Conservation (phyloP, 768 basidiomycete genomes). For the Tephrocybe sp. region DNA sequence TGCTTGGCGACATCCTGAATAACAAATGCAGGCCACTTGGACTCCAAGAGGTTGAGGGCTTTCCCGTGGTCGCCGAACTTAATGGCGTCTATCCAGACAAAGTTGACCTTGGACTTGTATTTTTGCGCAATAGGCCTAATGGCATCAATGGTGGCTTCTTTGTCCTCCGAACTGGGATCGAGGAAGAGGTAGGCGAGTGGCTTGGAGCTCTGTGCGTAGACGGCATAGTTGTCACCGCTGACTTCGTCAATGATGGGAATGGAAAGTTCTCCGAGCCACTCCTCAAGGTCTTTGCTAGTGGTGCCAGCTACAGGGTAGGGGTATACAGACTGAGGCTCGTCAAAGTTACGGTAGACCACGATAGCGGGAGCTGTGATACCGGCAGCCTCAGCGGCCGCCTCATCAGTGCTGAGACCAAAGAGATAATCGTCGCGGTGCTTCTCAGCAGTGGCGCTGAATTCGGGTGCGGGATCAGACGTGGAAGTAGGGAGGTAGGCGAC, state of each 20-base stretch:
- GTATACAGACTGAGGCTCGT: slow-evolving; percentile 74
- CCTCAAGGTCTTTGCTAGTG: slow-evolving; percentile 60
- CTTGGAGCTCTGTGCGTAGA: slow-evolving; percentile 78
- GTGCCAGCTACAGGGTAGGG: slow-evolving; percentile 62
- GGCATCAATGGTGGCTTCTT: slow-evolving; percentile 62
- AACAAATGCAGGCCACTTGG: slow-evolving; percentile 93
- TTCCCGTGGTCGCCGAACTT: slow-evolving; percentile 97
- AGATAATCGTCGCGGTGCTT: slow-evolving; percentile 91
- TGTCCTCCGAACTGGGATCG: slow-evolving; percentile 71
- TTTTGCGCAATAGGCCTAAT: slow-evolving; percentile 78
- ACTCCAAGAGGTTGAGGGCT: slow-evolving; percentile 82
- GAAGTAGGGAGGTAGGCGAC: slow-evolving; percentile 81
- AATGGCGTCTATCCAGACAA: slow-evolving; percentile 96
- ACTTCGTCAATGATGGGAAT: slow-evolving; percentile 92
- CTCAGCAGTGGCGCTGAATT: slow-evolving; percentile 81
- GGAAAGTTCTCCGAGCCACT: slow-evolving; percentile 82
- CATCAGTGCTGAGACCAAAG: slow-evolving; percentile 84
- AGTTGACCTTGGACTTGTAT: slow-evolving; percentile 88
- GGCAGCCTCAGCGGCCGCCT: slow-evolving; percentile 63
- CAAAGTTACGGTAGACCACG: slow-evolving; percentile 90
- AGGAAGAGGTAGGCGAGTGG: slow-evolving; percentile 95
- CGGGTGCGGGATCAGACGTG: slow-evolving; percentile 65
- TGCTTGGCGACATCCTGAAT: slow-evolving; percentile 83
- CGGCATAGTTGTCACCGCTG: slow-evolving; percentile 87
- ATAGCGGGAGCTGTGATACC: slow-evolving; percentile 81